Base-by-base conservation (phyloP, 2,329 filamentous ascomycete species). In the Fusarium nematophilum region DNA sequence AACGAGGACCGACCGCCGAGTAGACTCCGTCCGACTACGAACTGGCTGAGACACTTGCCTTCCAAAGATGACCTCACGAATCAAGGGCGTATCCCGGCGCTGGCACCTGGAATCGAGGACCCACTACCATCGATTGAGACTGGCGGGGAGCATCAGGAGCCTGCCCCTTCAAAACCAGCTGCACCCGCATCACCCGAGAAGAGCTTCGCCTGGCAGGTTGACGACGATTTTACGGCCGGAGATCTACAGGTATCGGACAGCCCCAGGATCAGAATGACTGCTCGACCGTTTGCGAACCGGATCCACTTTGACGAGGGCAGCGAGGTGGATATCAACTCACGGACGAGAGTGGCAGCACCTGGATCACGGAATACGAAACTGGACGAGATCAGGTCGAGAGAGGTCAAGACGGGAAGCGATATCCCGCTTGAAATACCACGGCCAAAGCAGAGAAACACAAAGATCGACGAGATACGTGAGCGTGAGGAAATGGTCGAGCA, bases 171-270 rank as follows among this genome's bases (percentile, higher is more conserved):
- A 10, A 39, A 50, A 5, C 36, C 54, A 10, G 52, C 47, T 40
- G 50, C 14, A 1, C 31, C 29, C 10, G 48, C 62, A 6, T 82
- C 81, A 0, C 83, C 83, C 0, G 79, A 81, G 45, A 84, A 82
- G 69, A 82, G 79, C 62, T 83, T 80, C 52, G 80, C 78, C 7
- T 87, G 83, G 84, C 75, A 86, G 51, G 70, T 85, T 6, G 84
- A 86, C 27, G 79, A 80, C 5, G 84, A 87, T 49, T 86, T 87
- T 60, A 86, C 84, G 1, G 83, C 79, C 9, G 78, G 79, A 34
- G 83, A 86, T 53, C 55, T 86, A 31, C 83, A 86, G 53, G 67
- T 83, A 27, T 86, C 84, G 0, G 76, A 82, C 59, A 86, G 83
- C 57, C 84, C 84, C n/a, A 79, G 81, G 26, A 77, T 86, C 45